Evolutionary conservation across 2,329 filamentous ascomycete species (phyloP), one percentile per base, ranked within the genome.

Genomic region (Thielaviopsis musarum): DNA sequence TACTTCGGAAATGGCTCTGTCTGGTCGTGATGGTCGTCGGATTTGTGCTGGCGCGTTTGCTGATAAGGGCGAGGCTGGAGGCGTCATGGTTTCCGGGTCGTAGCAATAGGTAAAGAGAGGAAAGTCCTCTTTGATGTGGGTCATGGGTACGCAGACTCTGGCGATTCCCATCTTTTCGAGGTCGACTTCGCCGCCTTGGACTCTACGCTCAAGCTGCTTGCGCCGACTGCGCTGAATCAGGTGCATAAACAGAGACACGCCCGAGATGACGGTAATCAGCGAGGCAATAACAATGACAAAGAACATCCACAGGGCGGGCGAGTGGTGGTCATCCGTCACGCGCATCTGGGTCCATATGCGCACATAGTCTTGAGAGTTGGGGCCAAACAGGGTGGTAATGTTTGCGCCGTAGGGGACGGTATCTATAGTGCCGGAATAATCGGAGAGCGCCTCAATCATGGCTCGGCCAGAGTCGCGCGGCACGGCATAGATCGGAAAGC

Each of bases 121-220:
- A 66, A 96, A 85, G 21, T 34, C 51, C 21, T 78, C 78, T 54
- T 87, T 78, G 24, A 97, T 77, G 48, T 89, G 75, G 9, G 82
- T 73, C 53, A 78, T 74, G 1, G 91, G 89, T 0, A 96, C 87
- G 1, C 81, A 88, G 24, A 95, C 72, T 15, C 86, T 80, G 67
- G 88, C 91, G 65, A 96, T 88, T 1, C 90, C 91, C 64, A 95
- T 77, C 2, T 82, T 83, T 70, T 96, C 91, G 2, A 96, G 75
- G 66, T 96, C 88, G 21, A 95, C 83, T 65, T 95, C 87, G 57
- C 91, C 91, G 7, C 76, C 77, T 61, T 81, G 77, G 17, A 96
- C 84, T 13, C 90, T 82, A 54, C 81, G 78, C 56, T 82, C 81
- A 12, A 97, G 73, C 1, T 76, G 76, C 24, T 77, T 76, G 9